A percentile compares a stretch with the other conserved stretches of the same genome.
These are phyloP conservation scores for Penicillium digitatum DNA, from an alignment of 2,329 filamentous ascomycete genomes.

Conservation along the genomic window DNA sequence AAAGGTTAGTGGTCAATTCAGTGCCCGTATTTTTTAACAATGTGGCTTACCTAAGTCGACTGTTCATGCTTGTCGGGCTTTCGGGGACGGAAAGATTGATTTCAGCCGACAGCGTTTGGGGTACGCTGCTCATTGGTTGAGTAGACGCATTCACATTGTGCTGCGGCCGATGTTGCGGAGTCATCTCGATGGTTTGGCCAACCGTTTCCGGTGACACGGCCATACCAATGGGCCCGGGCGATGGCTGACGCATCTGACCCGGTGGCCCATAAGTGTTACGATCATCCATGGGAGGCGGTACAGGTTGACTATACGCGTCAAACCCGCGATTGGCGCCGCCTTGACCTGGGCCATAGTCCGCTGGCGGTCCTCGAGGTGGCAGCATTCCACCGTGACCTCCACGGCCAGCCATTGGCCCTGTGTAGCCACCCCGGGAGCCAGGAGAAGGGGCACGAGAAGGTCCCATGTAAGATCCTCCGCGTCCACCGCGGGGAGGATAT, in stretches of 20 bases:
- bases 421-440: slow-evolving; percentile 44
- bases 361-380: slow-evolving; percentile 37
- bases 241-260: slow-evolving; percentile 26
- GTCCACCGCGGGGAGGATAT: slow-evolving; percentile 47
- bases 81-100: slow-evolving; percentile 36
- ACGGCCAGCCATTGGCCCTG: slow-evolving; percentile 35
- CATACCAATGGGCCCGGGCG: slow-evolving; percentile 35
- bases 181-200: slow-evolving; percentile 75
- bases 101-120: slow-evolving; percentile 29
- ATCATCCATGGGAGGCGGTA: slow-evolving; percentile 26
- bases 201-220: slow-evolving; percentile 40
- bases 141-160: slow-evolving; percentile 26
- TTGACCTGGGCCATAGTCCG: slow-evolving; percentile 44
- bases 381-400: slow-evolving; percentile 42
- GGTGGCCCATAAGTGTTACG: slow-evolving; percentile 22
- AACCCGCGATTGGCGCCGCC: slow-evolving; percentile 36
- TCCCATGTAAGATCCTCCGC: slow-evolving; percentile 39
- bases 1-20: slow-evolving; percentile 14
- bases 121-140: slow-evolving; percentile 30
- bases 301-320: slow-evolving; percentile 36
- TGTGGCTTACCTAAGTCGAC: slow-evolving; percentile 64
- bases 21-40: neutral
- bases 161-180: slow-evolving; percentile 57
- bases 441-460: slow-evolving; percentile 32
- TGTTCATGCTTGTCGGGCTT: slow-evolving; percentile 70